Evolutionary conservation across 1,139 yeast species (phyloP).

Genomic region (Yarrowia galli): DNA sequence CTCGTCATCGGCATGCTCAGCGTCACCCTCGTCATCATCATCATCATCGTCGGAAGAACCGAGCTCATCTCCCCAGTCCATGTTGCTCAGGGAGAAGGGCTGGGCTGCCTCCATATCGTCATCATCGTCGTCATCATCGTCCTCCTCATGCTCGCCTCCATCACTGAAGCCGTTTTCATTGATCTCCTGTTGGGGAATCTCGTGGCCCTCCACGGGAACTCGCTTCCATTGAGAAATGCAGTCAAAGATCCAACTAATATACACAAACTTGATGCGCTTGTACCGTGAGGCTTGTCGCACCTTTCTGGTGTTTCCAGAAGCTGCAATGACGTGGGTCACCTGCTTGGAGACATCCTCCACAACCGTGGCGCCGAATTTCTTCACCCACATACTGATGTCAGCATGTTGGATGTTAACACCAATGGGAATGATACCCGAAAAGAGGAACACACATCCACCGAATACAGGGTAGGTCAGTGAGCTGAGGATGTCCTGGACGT

Average conservation of each 20-base stretch:
- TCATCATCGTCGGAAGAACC: slow-evolving; percentile 24
- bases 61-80: slow-evolving; percentile 34
- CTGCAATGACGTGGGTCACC: slow-evolving; percentile 90
- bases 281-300: slow-evolving; percentile 66
- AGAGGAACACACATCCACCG: slow-evolving; percentile 71
- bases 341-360: slow-evolving; percentile 73
- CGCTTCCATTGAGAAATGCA: slow-evolving; percentile 81
- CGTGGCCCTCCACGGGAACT: slow-evolving; percentile 67
- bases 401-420: slow-evolving; percentile 69
- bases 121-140: slow-evolving; percentile 21
- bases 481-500: slow-evolving; percentile 57
- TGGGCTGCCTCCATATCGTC: slow-evolving; percentile 4
- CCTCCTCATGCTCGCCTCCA: slow-evolving; percentile 31
- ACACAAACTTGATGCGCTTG: slow-evolving; percentile 71
- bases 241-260: slow-evolving; percentile 90
- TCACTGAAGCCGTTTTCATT: slow-evolving; percentile 34
- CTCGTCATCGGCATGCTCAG: slow-evolving; percentile 26
- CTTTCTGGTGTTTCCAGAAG: slow-evolving; percentile 75
- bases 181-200: slow-evolving; percentile 36
- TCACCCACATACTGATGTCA: slow-evolving; percentile 91
- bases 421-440: slow-evolving; percentile 86
- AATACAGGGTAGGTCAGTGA: slow-evolving; percentile 63
- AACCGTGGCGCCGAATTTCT: slow-evolving; percentile 88
- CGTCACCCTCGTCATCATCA: slow-evolving; percentile 19
- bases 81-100: slow-evolving; percentile 15